Evolutionary conservation across 768 basidiomycete genomes (phyloP).

Genomic region (Termitomyces sp.): DNA sequence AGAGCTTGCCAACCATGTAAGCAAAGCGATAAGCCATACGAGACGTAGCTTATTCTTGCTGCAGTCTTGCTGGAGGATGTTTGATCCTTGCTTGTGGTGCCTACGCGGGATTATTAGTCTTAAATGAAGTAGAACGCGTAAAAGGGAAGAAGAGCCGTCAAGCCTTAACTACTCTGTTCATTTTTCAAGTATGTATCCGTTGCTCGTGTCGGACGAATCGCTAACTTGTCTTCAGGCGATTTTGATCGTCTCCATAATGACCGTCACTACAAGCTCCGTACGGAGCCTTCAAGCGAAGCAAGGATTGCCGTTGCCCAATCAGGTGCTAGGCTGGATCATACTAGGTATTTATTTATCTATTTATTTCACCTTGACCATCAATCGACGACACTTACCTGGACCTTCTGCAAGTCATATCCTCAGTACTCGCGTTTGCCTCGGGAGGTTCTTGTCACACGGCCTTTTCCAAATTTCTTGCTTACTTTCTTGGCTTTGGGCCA

Average conservation of each 20-base stretch:
- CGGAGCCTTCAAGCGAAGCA: slow-evolving; percentile 55
- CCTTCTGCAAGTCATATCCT: slow-evolving; percentile 36
- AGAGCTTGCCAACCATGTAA: slow-evolving; percentile 57
- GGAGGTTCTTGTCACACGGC: slow-evolving; percentile 30
- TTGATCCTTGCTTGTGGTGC: slow-evolving; percentile 35
- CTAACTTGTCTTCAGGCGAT: slow-evolving; percentile 27
- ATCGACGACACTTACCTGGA: neutral
- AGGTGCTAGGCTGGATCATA: slow-evolving; percentile 58
- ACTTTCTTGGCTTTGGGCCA: slow-evolving; percentile 69
- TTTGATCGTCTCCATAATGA: slow-evolving; percentile 42
- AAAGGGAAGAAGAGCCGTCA: slow-evolving; percentile 8
- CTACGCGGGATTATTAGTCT: slow-evolving; percentile 8
- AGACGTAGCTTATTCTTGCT: neutral
- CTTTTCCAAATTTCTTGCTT: slow-evolving; percentile 48
- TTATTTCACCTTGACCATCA: neutral
- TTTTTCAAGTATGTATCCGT: slow-evolving; percentile 17
- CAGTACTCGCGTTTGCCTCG: slow-evolving; percentile 45
- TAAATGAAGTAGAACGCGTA: slow-evolving; percentile 5
- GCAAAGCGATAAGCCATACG: slow-evolving; percentile 16
- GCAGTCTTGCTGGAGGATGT: slow-evolving; percentile 43
- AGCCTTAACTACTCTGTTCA: slow-evolving; percentile 4
- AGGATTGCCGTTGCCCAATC: slow-evolving; percentile 60
- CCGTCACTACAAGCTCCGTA: slow-evolving; percentile 55
- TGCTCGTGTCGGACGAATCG: neutral
- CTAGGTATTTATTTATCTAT: slow-evolving; percentile 56